Base-by-base conservation (phyloP, 1,284 basidiomycete genomes). In the Heterobasidion annosum region DNA sequence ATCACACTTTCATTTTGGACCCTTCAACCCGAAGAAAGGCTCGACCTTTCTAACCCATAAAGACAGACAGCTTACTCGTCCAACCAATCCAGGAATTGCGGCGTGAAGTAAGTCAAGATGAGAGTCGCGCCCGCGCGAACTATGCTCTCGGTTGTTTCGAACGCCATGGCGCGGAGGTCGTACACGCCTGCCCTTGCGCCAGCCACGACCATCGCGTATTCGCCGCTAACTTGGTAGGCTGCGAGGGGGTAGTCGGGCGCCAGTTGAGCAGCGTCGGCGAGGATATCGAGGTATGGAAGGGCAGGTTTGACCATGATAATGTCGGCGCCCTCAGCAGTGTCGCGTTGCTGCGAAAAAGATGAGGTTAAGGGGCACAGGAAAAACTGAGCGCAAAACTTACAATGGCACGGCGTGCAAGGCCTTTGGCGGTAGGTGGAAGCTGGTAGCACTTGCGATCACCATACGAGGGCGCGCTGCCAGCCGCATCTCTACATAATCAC, bases 301-400 rank as follows among this genome's bases (percentile, higher is more conserved):
- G 92, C 82, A 9, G 97, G 97, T 68, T 99, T 99, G 67, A 99
- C 93, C 96, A 99, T 99, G 66, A 99, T 85, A 62, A 99, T 92
- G 68, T 99, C 97, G 15, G 97, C 97, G 19, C 97, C 97, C 73
- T 99, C 96, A n/a, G 67, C 72, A 0, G 83, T 79, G 67, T 99
- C 97, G 47, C 94, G 89, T 76, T 83, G 73, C 93, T 97, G 66
- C 49, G 8, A 10, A 57, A 37, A 52, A 46, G 32, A 52, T 50
- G 18, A 25, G 37, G 25, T 7, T 2, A 53, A 16, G 13, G 50
- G 2, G 43, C 13, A 47, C 46, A 48, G 25, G 25, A 25, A 25
- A 25, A 25, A 4, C 0, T 25, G 25, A 25, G 25, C 25, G 25
- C 3, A 25, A 25, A 25, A 71, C 91, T 67, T 63, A 96, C 90